Base-by-base conservation (phyloP, 306 rosid species). In the Abrus precatorius region DNA sequence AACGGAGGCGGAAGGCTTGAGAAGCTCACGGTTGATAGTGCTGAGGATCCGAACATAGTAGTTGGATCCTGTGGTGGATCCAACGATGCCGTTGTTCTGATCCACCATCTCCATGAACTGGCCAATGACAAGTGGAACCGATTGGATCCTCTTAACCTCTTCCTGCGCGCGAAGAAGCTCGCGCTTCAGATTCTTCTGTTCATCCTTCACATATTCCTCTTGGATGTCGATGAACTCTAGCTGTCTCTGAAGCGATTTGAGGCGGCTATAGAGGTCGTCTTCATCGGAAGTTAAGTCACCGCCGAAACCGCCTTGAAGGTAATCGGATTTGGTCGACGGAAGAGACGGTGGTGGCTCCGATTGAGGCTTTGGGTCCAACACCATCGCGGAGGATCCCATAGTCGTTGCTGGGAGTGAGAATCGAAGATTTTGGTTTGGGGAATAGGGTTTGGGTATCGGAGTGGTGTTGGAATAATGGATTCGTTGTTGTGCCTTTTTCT, bases 41-140 rank as follows among this genome's bases (percentile, higher is more conserved):
- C 99, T 96, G 55, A 96, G 91, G 63, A 96, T 93, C 76, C 99
- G 76, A 2, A 96, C 99, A 28, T 96, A 96, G 81, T 96, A 96
- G 75, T 96, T 96, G 12, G 99, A 96, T 36, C 99, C 99, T 0
- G 99, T 96, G 2, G 99, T 96, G n/a, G 99, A 96, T 32, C 99
- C 99, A 2, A 96, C 99, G 48, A 96, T 96, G 2, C 98, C 99
- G 45, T 96, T 92, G 69, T 96, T 93, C 86, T 87, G 90, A 68
- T 96, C 99, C 2, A 96, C 98, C 99, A 96, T 96, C 86, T 96
- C 99, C 97, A 93, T 92, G 82, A 96, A 96, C 91, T 96, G 99
- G 11, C 99, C 99, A 1, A 96, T 96, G 1, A 96, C 99, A 2
- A 96, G 90, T 0, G 99, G 99, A 80, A 96, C 99, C 32, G 99